Evolutionary conservation across 2,329 filamentous ascomycete species (phyloP).

Genomic region (Geosmithia morbida): DNA sequence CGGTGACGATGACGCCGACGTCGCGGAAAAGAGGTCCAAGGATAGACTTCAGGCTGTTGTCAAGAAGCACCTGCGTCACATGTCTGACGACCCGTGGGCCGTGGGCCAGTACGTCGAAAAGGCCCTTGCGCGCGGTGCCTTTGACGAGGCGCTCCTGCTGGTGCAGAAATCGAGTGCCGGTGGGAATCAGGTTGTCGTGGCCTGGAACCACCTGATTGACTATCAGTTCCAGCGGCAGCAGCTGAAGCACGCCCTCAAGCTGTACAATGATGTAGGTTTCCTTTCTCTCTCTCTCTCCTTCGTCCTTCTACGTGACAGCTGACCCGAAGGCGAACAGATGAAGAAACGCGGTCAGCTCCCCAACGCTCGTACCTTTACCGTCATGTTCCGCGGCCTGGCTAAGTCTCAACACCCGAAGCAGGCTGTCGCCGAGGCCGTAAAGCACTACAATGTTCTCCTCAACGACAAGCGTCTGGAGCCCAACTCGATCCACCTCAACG

Average conservation of each 20-base stretch:
- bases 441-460: constrained; percentile 64
- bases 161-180: constrained; percentile 57
- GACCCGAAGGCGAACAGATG: constrained; percentile 44
- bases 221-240: constrained; percentile 49
- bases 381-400: constrained; percentile 64
- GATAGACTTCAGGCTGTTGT: constrained; percentile 1
- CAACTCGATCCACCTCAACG: constrained; percentile 75
- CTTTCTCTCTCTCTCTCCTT: neutral
- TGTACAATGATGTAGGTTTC: constrained; percentile 67
- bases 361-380: constrained; percentile 70
- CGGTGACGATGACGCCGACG: constrained; percentile 4
- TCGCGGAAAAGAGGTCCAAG: neutral
- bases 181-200: constrained; percentile 49
- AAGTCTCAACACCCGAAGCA: constrained; percentile 40
- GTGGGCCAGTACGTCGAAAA: constrained; percentile 53
- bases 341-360: constrained; percentile 80
- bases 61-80: constrained; percentile 1
- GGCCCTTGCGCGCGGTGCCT: constrained; percentile 42
- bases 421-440: constrained; percentile 54
- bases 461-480: constrained; percentile 50
- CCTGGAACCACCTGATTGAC: constrained; percentile 79
- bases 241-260: constrained; percentile 53
- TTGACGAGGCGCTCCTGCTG: constrained; percentile 53
- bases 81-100: constrained; percentile 53
- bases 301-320: neutral